Evolutionary conservation across 148 eudicot genomes (phyloP), one percentile per base, ranked within the genome.

Genomic region (Euryodendron excelsum): DNA sequence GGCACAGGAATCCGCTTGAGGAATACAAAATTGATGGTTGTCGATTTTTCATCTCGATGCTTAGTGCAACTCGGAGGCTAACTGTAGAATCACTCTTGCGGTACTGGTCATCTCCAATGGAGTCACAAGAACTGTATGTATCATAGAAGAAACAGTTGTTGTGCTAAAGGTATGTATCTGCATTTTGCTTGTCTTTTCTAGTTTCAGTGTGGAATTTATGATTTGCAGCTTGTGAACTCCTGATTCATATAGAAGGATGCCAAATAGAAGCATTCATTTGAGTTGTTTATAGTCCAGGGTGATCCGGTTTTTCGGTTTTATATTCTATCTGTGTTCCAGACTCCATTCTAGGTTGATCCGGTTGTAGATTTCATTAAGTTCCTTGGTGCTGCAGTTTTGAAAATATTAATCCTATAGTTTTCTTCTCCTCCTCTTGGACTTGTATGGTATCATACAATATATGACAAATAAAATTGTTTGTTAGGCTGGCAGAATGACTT

Each of bases 11-110:
- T 83, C 99, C 99, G 33, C 91, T 96, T 3, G 99, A 96, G 83
- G 99, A 93, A 72, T 96, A 96, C 85, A 96, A 96, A 84, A 96
- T 96, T 63, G 99, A 96, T 76, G 99, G 99, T 36, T 96, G 98
- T 85, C 85, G 97, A 56, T 96, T 96, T 78, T 96, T 96, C 86
- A 96, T 96, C 61, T 96, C 99, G 8, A 93, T 96, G 99, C 94
- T 93, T 72, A 93, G 98, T 82, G 97, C 95, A 76, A 90, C 89
- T 23, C 87, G 98, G 81, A 92, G 98, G 82, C 71, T 93, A 33
- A 92, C 99, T 56, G 91, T 93, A 25, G 99, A 96, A 80, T 89
- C 99, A 48, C 82, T 96, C 61, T 77, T 93, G 80, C 91, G 83
- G 64, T 86, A 96, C 72, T 96, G 99, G 99, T 89, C 95, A 33